Base-by-base conservation (phyloP, 2,329 filamentous ascomycete species). In the Zymoseptoria pseudotritici region DNA sequence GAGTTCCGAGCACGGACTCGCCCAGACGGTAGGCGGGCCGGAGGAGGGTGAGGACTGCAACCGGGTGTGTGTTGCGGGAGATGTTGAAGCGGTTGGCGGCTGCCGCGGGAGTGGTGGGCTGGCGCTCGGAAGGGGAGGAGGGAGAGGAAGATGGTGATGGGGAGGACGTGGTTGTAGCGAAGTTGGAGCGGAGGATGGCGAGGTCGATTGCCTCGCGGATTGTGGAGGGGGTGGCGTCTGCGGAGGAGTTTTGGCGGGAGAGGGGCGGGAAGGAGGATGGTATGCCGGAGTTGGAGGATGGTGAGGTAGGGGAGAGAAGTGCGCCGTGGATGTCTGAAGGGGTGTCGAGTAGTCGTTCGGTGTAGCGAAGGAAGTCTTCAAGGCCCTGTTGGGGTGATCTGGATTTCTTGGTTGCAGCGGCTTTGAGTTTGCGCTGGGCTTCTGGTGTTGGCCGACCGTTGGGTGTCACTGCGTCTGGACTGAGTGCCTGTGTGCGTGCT, bases 71-170 rank as follows among this genome's bases (percentile, higher is more conserved):
- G 69, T 91, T 92, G 13, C 93, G 88, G 11, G 93, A 88, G 72
- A 99, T 97, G 71, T 96, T 92, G 72, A 97, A 99, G 49, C 91
- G 86, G 69, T 96, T 97, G n/a, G 88, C 84, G 70, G 89, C 92
- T 67, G 91, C 87, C 10, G 53, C 63, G 31, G 42, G 64, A 46
- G 36, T 13, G 13, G 13, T 46, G 13, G 36, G 36, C 52, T 50
- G 56, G 20, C 52, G 50, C 13, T 26, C 54, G 50, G 36, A 31
- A 19, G 31, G 7, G 13, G 21, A 36, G 19, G 36, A 26, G 29
- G 42, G 64, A 46, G 36, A 46, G 5, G 36, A 46, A 13, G 36
- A 46, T 54, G 53, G 56, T n/a, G 21, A 53, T 46, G 36, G 11
- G n/a, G 31, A 36, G 24, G 11, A 36, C 17, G n/a, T 21, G 2